phyloP scores from a whole-genome alignment of 2,329 filamentous ascomycete species.

The Aspergillus tanneri region DNA sequence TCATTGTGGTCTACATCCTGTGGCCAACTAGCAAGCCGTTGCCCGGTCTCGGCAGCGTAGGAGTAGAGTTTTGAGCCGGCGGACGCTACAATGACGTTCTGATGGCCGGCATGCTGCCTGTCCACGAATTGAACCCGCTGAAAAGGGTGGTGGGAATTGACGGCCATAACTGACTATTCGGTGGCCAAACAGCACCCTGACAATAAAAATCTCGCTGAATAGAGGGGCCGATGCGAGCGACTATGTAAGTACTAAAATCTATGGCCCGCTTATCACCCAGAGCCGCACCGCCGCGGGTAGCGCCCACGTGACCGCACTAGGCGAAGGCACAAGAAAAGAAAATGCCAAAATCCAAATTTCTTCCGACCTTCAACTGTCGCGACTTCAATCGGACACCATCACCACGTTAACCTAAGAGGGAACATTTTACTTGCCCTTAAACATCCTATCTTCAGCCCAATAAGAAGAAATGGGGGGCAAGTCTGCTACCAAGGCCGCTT shows the following conservation, averaged over 20 bases:
- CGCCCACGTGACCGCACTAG: constrained; percentile 38
- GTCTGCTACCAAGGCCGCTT: constrained; percentile 86
- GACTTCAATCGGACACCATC: constrained; percentile 27
- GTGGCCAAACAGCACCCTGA: neutral
- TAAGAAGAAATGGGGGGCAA: constrained; percentile 99
- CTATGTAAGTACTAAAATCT: too few species aligned
- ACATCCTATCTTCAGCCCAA: constrained; percentile 88
- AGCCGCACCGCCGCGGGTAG: neutral
- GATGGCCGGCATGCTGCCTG: constrained; percentile 21
- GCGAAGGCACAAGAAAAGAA: constrained; percentile 39
- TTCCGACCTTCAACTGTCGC: constrained; percentile 27
- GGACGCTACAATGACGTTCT: constrained; percentile 66
- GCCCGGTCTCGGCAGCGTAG: constrained; percentile 60
- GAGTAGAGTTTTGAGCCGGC: constrained; percentile 70
- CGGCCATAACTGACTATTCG: constrained; percentile 28
- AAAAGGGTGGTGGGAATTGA: constrained; percentile 54
- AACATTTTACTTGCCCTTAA: constrained; percentile 81
- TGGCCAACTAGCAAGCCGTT: constrained; percentile 63
- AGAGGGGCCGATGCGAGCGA: too few species aligned
- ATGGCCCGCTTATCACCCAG: too few species aligned
- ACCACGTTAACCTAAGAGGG: constrained; percentile 21
- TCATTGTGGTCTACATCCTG: constrained; percentile 27
- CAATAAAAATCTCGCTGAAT: too few species aligned
- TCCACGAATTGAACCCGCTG: constrained; percentile 56
- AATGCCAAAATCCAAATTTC: constrained; percentile 25